phyloP scores from a whole-genome alignment of 148 eudicot species.

The Euryodendron excelsum region DNA sequence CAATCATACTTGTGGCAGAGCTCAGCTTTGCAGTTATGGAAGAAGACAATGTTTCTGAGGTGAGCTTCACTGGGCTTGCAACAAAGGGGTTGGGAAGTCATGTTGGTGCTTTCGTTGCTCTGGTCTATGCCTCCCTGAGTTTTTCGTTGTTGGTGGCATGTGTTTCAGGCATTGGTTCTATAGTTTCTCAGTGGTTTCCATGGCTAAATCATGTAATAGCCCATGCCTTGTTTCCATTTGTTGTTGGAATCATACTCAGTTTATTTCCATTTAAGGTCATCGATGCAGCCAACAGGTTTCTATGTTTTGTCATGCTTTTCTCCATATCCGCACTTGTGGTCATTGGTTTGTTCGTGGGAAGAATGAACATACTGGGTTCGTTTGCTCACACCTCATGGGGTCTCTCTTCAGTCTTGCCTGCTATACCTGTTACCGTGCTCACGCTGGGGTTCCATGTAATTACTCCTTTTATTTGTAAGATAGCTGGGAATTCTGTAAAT shows the following conservation, averaged over 20 bases:
- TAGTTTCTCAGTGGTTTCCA: constrained; percentile 56
- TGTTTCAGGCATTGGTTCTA: constrained; percentile 66
- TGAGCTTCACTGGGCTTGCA: constrained; percentile 67
- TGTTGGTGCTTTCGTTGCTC: constrained; percentile 53
- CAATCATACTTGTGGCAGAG: constrained; percentile 66
- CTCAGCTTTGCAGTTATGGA: constrained; percentile 66
- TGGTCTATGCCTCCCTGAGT: constrained; percentile 64
- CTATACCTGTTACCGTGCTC: constrained; percentile 66
- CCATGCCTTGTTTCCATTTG: constrained; percentile 47
- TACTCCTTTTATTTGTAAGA: constrained; percentile 67
- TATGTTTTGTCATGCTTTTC: constrained; percentile 55
- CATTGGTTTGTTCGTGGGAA: constrained; percentile 51
- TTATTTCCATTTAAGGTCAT: constrained; percentile 47
- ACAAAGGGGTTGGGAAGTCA: constrained; percentile 47
- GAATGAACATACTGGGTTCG: constrained; percentile 36
- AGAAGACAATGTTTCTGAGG: constrained; percentile 55
- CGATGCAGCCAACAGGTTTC: constrained; percentile 52
- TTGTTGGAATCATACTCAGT: constrained; percentile 44
- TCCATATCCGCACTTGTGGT: constrained; percentile 59
- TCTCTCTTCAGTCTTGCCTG: constrained; percentile 52
- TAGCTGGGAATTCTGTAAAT: constrained; percentile 48
- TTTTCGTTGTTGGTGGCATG: constrained; percentile 72
- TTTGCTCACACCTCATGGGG: constrained; percentile 50
- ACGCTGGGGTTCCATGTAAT: constrained; percentile 76
- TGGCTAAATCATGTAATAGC: constrained; percentile 29